phyloP scores from a whole-genome alignment of 768 basidiomycete species.

The Coprinopsis cinerea region DNA sequence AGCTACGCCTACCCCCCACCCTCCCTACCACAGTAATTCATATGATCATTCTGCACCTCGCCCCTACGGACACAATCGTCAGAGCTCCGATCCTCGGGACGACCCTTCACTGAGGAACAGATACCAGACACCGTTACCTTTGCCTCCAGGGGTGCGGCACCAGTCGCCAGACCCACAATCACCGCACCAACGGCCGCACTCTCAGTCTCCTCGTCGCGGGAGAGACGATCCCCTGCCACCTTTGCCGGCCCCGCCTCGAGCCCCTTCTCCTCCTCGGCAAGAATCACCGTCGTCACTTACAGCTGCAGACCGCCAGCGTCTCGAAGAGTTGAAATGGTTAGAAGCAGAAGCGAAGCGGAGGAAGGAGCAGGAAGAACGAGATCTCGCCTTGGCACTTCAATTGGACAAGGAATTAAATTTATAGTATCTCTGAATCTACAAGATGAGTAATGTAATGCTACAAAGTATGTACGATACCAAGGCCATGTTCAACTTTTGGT shows the following conservation, averaged over 20 bases:
- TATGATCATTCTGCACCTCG: not conserved
- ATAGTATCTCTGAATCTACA: no score
- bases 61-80: conserved; percentile 1
- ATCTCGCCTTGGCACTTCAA: conserved; percentile 45
- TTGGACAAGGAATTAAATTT: conserved; percentile 50
- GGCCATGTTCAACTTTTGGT: not conserved
- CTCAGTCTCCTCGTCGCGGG: no score
- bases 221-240: conserved; percentile 11
- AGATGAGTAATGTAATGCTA: not conserved
- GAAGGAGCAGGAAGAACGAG: conserved; percentile 36
- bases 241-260: conserved; percentile 1
- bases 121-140: conserved; percentile 50
- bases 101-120: conserved; percentile 41
- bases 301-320: conserved; percentile 24
- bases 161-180: conserved; percentile 6
- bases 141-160: conserved; percentile 33
- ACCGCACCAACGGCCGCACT: no score
- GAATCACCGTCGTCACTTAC: conserved; percentile 14
- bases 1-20: conserved; percentile 6
- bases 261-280: conserved; percentile 6
- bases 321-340: conserved; percentile 28
- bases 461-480: not conserved
- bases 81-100: conserved; percentile 1
- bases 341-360: conserved; percentile 34
- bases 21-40: conserved; percentile 3